phyloP scores from a whole-genome alignment of 2,329 filamentous ascomycete species.

The Botryotinia globosa region DNA sequence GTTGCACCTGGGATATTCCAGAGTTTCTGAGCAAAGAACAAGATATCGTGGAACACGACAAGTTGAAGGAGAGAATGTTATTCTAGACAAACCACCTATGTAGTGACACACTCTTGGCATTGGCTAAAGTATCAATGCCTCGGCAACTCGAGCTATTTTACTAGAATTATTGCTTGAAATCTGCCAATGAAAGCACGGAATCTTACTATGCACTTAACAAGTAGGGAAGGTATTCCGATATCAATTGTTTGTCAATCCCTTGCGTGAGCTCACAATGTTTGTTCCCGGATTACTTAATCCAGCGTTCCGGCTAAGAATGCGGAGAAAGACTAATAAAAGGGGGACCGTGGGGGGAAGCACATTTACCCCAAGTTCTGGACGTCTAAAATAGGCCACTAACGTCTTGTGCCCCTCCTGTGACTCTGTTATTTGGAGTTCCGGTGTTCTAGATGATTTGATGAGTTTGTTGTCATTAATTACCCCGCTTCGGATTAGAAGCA shows the following conservation, averaged over 20 bases:
- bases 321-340: conserved; percentile 3
- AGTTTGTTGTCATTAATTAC: background rate
- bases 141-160: background rate
- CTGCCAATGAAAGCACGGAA: background rate
- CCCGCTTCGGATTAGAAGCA: background rate
- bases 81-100: conserved; percentile 20
- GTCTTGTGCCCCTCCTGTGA: background rate
- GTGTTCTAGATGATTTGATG: background rate
- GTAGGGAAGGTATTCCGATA: background rate
- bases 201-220: background rate
- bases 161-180: background rate
- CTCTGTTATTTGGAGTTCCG: background rate
- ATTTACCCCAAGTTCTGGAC: background rate
- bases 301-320: background rate
- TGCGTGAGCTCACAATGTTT: background rate
- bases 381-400: background rate
- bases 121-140: background rate
- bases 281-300: background rate
- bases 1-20: conserved; percentile 47
- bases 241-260: background rate
- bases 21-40: conserved; percentile 44
- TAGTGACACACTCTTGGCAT: background rate
- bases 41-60: conserved; percentile 43
- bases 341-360: background rate
- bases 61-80: conserved; percentile 38